phyloP scores from a whole-genome alignment of 352 stramenopile genomes.

The Phytophthora pistaciae region DNA sequence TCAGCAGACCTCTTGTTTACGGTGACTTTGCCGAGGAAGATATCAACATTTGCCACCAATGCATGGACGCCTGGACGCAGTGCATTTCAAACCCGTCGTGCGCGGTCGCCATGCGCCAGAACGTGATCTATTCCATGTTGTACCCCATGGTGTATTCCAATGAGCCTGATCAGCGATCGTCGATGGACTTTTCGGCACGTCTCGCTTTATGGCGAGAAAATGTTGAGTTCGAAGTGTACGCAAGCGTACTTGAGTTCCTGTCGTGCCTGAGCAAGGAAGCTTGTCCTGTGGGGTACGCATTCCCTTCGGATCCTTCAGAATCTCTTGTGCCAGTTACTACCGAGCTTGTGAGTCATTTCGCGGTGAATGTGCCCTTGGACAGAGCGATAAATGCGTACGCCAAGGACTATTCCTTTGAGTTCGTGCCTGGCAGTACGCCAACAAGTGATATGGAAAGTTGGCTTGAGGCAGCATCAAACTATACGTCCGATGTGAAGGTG shows the following conservation, averaged over 20 bases:
- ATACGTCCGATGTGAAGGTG: constrained; percentile 10
- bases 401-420: constrained; percentile 1
- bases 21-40: constrained; percentile 2
- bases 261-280: constrained; percentile 19
- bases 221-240: background rate
- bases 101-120: constrained; percentile 13
- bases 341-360: constrained; percentile 9
- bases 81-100: constrained; percentile 13
- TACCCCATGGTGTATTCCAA: background rate
- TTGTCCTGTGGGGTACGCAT: constrained; percentile 28
- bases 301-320: constrained; percentile 12
- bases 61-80: constrained; percentile 2
- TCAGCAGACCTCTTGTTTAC: background rate
- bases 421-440: background rate
- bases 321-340: constrained; percentile 17
- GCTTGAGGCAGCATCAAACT: background rate
- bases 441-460: constrained; percentile 5
- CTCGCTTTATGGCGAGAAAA: constrained; percentile 1
- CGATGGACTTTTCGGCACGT: constrained; percentile 16
- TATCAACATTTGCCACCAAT: constrained; percentile 24
- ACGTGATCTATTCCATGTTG: background rate
- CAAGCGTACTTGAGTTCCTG: constrained; percentile 12
- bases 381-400: background rate
- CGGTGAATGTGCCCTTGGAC: constrained; percentile 7
- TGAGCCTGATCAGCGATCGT: constrained; percentile 1